Base-by-base conservation (phyloP, 768 basidiomycete genomes). In the Pulveroboletus sp. region DNA sequence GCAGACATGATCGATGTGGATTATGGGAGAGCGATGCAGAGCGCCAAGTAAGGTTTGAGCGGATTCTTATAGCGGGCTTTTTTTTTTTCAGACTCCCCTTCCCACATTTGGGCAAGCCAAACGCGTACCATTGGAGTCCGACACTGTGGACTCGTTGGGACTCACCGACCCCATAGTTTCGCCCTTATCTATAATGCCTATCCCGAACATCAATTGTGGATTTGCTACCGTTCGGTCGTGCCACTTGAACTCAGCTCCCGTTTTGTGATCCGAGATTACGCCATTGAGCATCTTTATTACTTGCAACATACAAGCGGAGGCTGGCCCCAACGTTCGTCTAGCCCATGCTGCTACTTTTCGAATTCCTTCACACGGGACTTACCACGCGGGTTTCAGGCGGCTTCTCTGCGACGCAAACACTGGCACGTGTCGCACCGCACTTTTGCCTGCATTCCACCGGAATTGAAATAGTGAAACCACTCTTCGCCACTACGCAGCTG, bases 41-140 rank as follows among this genome's bases (percentile, higher is more conserved):
- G 45, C 16, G 26, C 45, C 5, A 14, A 48, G n/a, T 48, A 58
- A 57, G 50, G 56, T 65, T 60, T 47, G 54, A 16, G 40, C 22
- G 31, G 41, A 51, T 55, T 67, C 52, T 67, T 67, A 67, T 67
- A 67, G 32, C 49, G 37, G 38, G 23, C n/a, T n/a, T 29, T 12
- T 12, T 8, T 19, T 41, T 51, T 68, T 69, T 65, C 68, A 69
- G 65, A 67, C 68, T 68, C 63, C 63, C 30, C 63, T 57, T 14
- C 39, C 67, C 61, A 42, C 48, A 60, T 66, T 67, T 53, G 62
- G 64, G 30, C 52, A 54, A 10, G 41, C 24, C 42, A 40, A 58
- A 57, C 63, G 35, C n/a, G n/a, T n/a, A n/a, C n/a, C n/a, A n/a
- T n/a, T 44, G 42, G 50, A 56, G 54, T 58, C 5, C 40, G 11